Conservation (phyloP, 768 basidiomycete species). For the Lactarius quietus region DNA sequence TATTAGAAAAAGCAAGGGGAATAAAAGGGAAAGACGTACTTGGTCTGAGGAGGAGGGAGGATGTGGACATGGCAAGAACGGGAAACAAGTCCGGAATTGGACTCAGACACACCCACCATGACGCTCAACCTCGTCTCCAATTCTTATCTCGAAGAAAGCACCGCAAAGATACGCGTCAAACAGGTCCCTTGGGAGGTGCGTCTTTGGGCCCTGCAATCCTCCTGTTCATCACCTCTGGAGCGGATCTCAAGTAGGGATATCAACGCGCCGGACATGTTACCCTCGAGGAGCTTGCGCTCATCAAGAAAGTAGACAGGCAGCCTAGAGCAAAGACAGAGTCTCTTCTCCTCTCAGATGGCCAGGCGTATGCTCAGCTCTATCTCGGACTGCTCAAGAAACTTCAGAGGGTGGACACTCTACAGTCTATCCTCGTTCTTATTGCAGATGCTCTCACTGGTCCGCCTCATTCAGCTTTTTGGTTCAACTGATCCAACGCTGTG, state of each 20-base stretch:
- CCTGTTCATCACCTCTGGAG: background rate
- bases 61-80: background rate
- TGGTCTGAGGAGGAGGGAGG: conserved; percentile 1
- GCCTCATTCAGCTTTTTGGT: conserved; percentile 25
- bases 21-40: background rate
- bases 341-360: conserved; percentile 76
- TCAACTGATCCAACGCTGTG: background rate
- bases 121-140: conserved; percentile 76
- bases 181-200: conserved; percentile 95
- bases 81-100: conserved; percentile 3
- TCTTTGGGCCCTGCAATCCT: background rate
- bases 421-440: conserved; percentile 80
- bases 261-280: conserved; percentile 91
- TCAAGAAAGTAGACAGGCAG: conserved; percentile 89
- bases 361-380: conserved; percentile 82
- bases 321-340: conserved; percentile 70
- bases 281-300: conserved; percentile 76
- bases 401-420: conserved; percentile 81
- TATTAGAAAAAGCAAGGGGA: background rate
- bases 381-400: conserved; percentile 85
- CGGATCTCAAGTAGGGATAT: conserved; percentile 66
- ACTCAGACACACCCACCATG: conserved; percentile 41
- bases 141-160: conserved; percentile 80
- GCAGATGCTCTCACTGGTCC: conserved; percentile 82
- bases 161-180: conserved; percentile 84